Base-by-base conservation (phyloP, 495 filamentous ascomycete species). In the Aspergillus kassunensis region DNA sequence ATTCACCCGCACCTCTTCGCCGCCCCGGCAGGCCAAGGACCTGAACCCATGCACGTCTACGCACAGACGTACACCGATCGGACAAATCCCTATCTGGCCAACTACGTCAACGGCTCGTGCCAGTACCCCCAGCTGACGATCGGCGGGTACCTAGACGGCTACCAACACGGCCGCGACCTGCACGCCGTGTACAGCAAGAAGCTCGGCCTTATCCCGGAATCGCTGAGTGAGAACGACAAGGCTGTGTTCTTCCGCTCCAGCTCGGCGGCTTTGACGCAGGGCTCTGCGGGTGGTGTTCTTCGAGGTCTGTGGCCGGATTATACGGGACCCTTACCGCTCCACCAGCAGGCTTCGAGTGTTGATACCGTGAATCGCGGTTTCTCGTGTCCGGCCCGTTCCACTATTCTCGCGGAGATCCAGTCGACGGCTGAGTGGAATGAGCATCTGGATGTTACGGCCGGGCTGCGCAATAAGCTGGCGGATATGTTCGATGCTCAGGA, bases 121-220 rank as follows among this genome's bases (percentile, higher is more conserved):
- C 72, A 75, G 53, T 73, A 71, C 27, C 72, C 72, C 0, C 72
- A 75, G 42, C 68, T 75, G 42, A 75, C 72, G 11, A 61, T 73
- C 19, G 72, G 72, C 16, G 72, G 72, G 33, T 49, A 73, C 10
- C 65, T 68, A 15, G 72, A 75, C 41, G 72, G 70, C 1, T 70
- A 62, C 45, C 69, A 71, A 49, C 72, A 75, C 56, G 72, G 72
- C 20, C 63, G 64, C 24, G 72, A 75, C 20, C 64, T 75, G 6
- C 65, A 64, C 56, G 51, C 49, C 4, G 59, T 75, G 18, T 75
- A 75, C 48, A 64, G 64, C 4, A 41, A 72, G 27, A 65, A 66
- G 47, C 63, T 74, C 1, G 54, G 58, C 6, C 40, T 72, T 1
- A 58, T 75, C 25, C 67, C 72, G 15, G 19, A 40, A 4, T 34